Evolutionary conservation across 2,329 filamentous ascomycete genomes (phyloP), one percentile per base, ranked within the genome.

Genomic region (Cladosporium oxysporum): DNA sequence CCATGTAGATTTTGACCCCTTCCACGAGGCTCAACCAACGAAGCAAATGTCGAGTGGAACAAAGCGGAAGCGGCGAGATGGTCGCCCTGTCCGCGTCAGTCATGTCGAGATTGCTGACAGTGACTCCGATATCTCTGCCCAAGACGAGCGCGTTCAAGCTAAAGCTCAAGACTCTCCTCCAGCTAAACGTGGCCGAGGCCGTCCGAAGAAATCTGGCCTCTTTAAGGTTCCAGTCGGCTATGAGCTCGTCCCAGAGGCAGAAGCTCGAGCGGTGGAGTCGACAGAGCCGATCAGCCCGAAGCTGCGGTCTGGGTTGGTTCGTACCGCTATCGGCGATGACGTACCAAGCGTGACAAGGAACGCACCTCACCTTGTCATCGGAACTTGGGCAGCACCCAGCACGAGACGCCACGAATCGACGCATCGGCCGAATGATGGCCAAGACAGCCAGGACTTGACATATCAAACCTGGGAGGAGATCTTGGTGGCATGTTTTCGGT

Each of bases 31-130:
- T 37, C 33, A 23, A 33, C 0, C 2, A 3, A 23, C 12, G 5
- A 41, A 58, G 21, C 21, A 10, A 6, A 5, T 28, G 21, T 21
- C n/a, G 18, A 58, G 18, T 35, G 50, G 50, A 31, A 57, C 21
- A 6, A 63, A 57, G 37, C 49, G 61, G 18, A 63, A 63, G 50
- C 49, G 50, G 31, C 18, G 14, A 28, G 23, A 3, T 16, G 50
- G 33, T 8, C 26, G n/a, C 23, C 29, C 61, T 18, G 57, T 31
- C 18, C 23, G 61, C 1, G 26, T 63, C 33, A 63, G 18, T 35
- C 35, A 63, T n/a, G 41, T 41, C 18, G 61, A 57, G 47, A 35
- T 63, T 8, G 26, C 35, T 11, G 28, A 63, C 50, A 63, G 61
- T 23, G 50, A 63, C 31, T 63, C 61, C n/a, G 50, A 57, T 47